Evolutionary conservation across 2,329 filamentous ascomycete species (phyloP).

Genomic region (Sclerotinia trifoliorum): DNA sequence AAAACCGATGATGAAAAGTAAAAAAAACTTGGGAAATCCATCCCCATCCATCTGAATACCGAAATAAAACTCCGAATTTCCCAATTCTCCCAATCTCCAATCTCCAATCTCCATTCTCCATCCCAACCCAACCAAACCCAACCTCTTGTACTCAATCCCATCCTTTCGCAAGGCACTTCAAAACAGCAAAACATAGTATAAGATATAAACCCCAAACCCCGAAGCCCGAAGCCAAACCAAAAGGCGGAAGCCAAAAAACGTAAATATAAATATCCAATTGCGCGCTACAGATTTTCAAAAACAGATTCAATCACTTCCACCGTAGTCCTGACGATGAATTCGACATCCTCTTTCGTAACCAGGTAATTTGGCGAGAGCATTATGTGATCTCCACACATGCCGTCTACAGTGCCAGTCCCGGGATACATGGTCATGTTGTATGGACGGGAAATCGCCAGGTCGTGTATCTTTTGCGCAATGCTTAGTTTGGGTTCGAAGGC

Average conservation of each 20-base stretch:
- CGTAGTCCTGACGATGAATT: slow-evolving; percentile 50
- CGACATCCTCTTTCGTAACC: slow-evolving; percentile 52
- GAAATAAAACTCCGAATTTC: slow-evolving; percentile 13
- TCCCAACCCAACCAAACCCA: not conserved
- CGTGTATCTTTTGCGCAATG: slow-evolving; percentile 51
- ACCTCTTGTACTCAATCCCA: slow-evolving; percentile 2
- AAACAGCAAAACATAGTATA: not conserved
- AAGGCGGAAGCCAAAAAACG: not conserved
- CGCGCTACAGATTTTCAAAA: slow-evolving; percentile 26
- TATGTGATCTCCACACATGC: slow-evolving; percentile 59
- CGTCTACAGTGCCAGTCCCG: slow-evolving; percentile 55
- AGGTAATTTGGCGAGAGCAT: slow-evolving; percentile 62
- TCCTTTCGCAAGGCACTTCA: not conserved
- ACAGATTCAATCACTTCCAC: slow-evolving; percentile 32
- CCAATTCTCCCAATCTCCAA: not conserved
- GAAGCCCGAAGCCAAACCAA: not conserved
- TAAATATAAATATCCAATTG: not conserved
- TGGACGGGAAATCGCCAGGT: slow-evolving; percentile 42
- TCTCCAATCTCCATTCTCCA: not conserved
- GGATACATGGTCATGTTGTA: slow-evolving; percentile 60
- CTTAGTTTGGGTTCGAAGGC: slow-evolving; percentile 46
- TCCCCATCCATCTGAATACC: not conserved
- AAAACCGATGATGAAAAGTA: no score
- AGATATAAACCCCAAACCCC: not conserved
- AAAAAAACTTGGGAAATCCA: not conserved